Conservation (phyloP, 768 basidiomycete genomes). For the Roridomyces roridus region DNA sequence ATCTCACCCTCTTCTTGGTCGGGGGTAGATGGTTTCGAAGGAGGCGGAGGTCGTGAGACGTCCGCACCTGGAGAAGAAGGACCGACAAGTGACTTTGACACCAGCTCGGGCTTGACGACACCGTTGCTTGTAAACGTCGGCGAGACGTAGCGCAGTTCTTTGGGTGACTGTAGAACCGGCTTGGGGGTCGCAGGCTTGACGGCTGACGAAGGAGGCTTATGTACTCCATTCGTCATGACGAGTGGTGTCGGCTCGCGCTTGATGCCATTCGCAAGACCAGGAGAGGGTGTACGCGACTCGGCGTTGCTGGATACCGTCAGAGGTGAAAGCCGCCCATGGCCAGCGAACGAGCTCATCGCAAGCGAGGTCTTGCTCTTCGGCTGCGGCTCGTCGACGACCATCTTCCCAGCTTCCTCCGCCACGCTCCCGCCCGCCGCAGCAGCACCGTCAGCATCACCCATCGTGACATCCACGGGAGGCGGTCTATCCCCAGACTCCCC, state of each 20-base stretch:
- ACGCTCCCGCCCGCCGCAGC: neutral
- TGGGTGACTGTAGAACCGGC: conserved; percentile 1
- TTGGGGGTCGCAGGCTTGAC: neutral
- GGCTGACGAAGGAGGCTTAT: no score
- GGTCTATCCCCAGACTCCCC: conserved; percentile 5
- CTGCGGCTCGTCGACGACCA: neutral
- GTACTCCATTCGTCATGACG: neutral
- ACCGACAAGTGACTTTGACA: neutral
- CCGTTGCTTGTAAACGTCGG: conserved; percentile 9
- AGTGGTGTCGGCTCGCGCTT: conserved; percentile 15
- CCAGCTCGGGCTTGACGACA: neutral
- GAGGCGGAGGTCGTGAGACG: neutral
- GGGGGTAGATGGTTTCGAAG: neutral
- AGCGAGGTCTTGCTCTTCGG: neutral
- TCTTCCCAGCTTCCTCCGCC: neutral
- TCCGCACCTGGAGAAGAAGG: neutral
- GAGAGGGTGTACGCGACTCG: conserved; percentile 16
- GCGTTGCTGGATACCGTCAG: conserved; percentile 1
- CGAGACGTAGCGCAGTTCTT: conserved; percentile 5
- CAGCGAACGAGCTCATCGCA: conserved; percentile 7
- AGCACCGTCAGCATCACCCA: neutral
- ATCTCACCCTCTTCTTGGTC: conserved; percentile 22
- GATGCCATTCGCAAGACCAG: neutral
- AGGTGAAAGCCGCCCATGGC: conserved; percentile 11
- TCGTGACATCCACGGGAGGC: conserved; percentile 2